A percentile compares a stretch with the other conserved stretches of the same genome.
Evolutionary conservation across 2,329 filamentous ascomycete species (phyloP).

Genomic region (Tolypocladium tropicale): DNA sequence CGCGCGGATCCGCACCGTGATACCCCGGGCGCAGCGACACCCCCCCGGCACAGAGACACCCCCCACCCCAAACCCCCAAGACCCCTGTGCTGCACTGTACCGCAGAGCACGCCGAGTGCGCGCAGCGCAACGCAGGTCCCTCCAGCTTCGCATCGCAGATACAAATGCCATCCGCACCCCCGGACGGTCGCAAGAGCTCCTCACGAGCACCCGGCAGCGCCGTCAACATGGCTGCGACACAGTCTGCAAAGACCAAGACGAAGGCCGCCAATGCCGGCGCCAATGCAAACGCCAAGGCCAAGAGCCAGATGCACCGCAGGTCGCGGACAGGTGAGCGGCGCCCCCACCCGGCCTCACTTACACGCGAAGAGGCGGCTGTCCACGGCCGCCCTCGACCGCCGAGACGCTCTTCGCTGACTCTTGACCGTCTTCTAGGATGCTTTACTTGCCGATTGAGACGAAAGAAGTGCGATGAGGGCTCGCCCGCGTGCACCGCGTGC

Average conservation of each 20-base stretch:
- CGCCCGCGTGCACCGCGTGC: conserved; percentile 54
- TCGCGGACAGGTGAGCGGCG: conserved; percentile 75
- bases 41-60: conserved; percentile 9
- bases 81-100: conserved; percentile 13
- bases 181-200: conserved; percentile 43
- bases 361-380: conserved; percentile 8
- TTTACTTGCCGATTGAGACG: conserved; percentile 58
- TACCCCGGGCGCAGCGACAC: conserved; percentile 4
- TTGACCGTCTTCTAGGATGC: conserved; percentile 37
- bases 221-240: conserved; percentile 53
- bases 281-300: conserved; percentile 45
- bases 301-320: conserved; percentile 82
- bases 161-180: conserved; percentile 57
- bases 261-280: conserved; percentile 36
- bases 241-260: conserved; percentile 47
- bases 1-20: background rate
- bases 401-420: conserved; percentile 2
- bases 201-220: conserved; percentile 33
- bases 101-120: background rate
- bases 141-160: background rate
- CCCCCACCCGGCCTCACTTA: conserved; percentile 15
- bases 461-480: conserved; percentile 61
- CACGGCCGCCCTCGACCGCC: background rate
- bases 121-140: background rate
- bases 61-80: too few relatives aligned